phyloP scores from a whole-genome alignment of 179 eudicot species.

The Silene noctiflora region DNA sequence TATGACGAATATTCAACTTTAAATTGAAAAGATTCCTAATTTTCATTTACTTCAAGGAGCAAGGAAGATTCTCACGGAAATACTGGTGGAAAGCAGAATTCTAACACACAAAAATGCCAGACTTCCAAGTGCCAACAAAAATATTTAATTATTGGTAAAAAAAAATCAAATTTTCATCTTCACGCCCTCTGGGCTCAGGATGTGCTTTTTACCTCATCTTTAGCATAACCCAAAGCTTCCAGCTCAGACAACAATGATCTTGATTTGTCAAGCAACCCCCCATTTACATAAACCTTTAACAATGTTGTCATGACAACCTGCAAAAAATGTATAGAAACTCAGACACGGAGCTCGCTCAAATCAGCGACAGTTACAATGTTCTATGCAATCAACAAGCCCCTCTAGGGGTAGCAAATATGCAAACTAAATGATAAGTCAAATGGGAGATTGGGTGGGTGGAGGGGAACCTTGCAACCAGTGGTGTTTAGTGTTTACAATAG shows the following conservation, averaged over 20 bases:
- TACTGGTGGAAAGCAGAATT: not conserved
- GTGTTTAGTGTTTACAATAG: not conserved
- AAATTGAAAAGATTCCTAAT: too few species aligned
- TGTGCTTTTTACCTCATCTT: conserved; percentile 60
- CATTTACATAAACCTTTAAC: conserved; percentile 80
- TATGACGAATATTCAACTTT: too few species aligned
- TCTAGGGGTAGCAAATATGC: not conserved
- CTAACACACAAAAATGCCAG: not conserved
- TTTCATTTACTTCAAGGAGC: too few species aligned
- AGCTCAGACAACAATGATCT: conserved; percentile 57
- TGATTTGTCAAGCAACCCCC: conserved; percentile 73
- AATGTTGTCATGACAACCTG: conserved; percentile 86
- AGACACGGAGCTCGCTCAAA: not conserved
- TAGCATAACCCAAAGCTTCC: conserved; percentile 72
- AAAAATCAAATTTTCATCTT: not conserved
- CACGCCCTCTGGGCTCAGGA: not conserved
- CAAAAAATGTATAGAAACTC: conserved; percentile 18
- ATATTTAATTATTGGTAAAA: not conserved
- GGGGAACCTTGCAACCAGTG: not conserved
- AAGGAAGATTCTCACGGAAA: not conserved
- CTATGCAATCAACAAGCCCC: not conserved
- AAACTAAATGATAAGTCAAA: not conserved
- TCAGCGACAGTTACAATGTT: not conserved
- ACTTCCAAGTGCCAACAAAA: not conserved
- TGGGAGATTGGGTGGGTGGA: not conserved